Base-by-base conservation (phyloP, 352 stramenopile genomes). In the Phytophthora megakarya region DNA sequence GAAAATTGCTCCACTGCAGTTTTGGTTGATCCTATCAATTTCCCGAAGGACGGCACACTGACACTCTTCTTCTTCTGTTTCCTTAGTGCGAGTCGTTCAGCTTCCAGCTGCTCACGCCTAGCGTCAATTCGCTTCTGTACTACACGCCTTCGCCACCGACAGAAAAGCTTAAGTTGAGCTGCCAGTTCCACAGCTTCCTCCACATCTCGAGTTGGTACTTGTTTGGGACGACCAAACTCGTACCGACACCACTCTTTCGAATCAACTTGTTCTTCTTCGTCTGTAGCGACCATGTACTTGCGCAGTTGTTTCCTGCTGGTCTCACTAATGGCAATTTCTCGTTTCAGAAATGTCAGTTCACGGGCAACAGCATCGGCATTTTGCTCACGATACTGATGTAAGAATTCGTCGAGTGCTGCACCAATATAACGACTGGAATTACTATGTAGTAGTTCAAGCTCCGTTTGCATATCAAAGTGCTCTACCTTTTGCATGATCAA, bases 211-310 rank as follows among this genome's bases (percentile, higher is more conserved):
- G 57, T 73, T 5, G 80, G 81, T 0, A 86, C 69, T 26, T 69
- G 56, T 7, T 74, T 73, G 8, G 79, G 77, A 19, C 61, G 60
- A 1, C 79, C 71, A 33, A 79, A 83, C n/a, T 78, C 71, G 52
- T 92, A 90, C 0, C 79, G 67, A 30, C 62, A 58, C 83, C 83
- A 92, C 39, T 92, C 83, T 46, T 83, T 88, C 0, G 72, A 65
- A 57, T 92, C 83, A 15, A 82, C 81, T 5, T 61, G 52, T 23
- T 86, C 69, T 43, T 84, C 73, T 46, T 72, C 49, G 35, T 92
- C 81, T 1, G 80, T 89, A 19, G 79, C 80, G 21, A 92, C 51
- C 83, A 92, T 92, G 61, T 84, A 92, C 53, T 85, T 84, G 12
- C 68, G 79, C 35, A 92, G 47, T 56, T 90, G 83, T 33, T 50